Conservation (phyloP, 1,139 yeast species). For the Wickerhamiella infanticola region DNA sequence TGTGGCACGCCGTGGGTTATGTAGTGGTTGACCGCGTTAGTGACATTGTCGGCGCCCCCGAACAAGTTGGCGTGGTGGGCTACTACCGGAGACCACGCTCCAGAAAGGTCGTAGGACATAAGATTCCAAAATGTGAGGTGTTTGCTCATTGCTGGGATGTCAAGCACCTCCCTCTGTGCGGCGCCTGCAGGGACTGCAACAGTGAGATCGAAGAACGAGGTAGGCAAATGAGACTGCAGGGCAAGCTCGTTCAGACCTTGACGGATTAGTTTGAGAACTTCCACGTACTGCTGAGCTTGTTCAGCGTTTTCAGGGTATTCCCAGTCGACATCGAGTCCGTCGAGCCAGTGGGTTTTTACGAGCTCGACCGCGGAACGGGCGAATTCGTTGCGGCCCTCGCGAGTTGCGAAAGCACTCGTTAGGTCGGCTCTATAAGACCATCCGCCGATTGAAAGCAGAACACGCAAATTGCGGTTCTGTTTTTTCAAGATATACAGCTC, state of each 20-base stretch:
- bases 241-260: constrained; percentile 29
- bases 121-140: constrained; percentile 60
- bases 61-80: constrained; percentile 62
- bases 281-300: constrained; percentile 35
- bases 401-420: constrained; percentile 30
- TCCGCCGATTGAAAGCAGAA: constrained; percentile 75
- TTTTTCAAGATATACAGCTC: constrained; percentile 40
- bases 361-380: constrained; percentile 34
- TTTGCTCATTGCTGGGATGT: constrained; percentile 38
- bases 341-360: constrained; percentile 48
- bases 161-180: constrained; percentile 30
- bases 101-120: constrained; percentile 83
- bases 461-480: constrained; percentile 35
- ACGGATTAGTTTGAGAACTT: constrained; percentile 33
- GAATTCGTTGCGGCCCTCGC: constrained; percentile 31
- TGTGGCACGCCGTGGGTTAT: constrained; percentile 30
- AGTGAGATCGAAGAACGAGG: constrained; percentile 35
- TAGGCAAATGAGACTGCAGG: constrained; percentile 13
- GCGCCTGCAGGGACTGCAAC: constrained; percentile 64
- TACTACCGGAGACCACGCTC: constrained; percentile 52
- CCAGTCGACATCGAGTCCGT: constrained; percentile 93
- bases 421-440: constrained; percentile 53
- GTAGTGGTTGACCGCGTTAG: constrained; percentile 36
- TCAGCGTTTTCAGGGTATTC: constrained; percentile 50
- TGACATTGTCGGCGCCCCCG: constrained; percentile 33